A percentile compares a stretch with the other conserved stretches of the same genome.
Evolutionary conservation across 2,329 filamentous ascomycete species (phyloP).

Genomic region (Alternaria arborescens): DNA sequence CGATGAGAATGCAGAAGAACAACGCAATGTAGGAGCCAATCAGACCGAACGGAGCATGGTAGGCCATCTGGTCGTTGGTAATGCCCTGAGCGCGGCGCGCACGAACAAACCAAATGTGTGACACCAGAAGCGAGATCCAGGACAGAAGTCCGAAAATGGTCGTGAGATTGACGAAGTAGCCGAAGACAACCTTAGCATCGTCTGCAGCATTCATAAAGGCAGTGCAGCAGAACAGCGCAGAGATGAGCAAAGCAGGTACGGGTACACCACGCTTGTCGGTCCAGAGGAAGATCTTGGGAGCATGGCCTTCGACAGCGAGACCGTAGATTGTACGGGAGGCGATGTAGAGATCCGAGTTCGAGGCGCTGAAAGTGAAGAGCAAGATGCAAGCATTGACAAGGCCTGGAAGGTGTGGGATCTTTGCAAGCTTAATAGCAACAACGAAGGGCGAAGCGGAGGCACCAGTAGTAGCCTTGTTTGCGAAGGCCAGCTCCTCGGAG

Average conservation of each 20-base stretch:
- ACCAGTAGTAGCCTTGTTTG: slow-evolving; percentile 55
- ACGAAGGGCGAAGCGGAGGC: slow-evolving; percentile 78
- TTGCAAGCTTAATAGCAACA: slow-evolving; percentile 71
- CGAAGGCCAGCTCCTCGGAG: slow-evolving; percentile 66
- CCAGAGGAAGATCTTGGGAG: slow-evolving; percentile 74
- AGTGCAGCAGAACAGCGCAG: slow-evolving; percentile 69
- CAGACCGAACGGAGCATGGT: slow-evolving; percentile 75
- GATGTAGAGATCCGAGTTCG: slow-evolving; percentile 80
- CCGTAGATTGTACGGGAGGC: slow-evolving; percentile 77
- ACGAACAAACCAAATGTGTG: slow-evolving; percentile 59
- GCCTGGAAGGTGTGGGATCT: slow-evolving; percentile 69
- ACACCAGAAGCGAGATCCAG: slow-evolving; percentile 60
- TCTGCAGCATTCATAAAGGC: slow-evolving; percentile 66
- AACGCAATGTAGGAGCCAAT: slow-evolving; percentile 74
- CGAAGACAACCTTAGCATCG: slow-evolving; percentile 54
- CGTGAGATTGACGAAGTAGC: slow-evolving; percentile 59
- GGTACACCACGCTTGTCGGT: slow-evolving; percentile 78
- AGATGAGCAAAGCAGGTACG: slow-evolving; percentile 69
- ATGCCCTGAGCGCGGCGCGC: slow-evolving; percentile 58
- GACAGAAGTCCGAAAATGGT: slow-evolving; percentile 55
- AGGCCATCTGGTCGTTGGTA: slow-evolving; percentile 57
- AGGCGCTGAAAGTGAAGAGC: slow-evolving; percentile 78
- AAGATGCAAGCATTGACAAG: slow-evolving; percentile 79
- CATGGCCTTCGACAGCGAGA: slow-evolving; percentile 74
- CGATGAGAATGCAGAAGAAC: slow-evolving; percentile 74